Percentiles rank a stretch among this genome's conserved stretches.
Evolutionary conservation across 306 rosid species (phyloP).

Genomic region (Dalbergia cochinchinensis): DNA sequence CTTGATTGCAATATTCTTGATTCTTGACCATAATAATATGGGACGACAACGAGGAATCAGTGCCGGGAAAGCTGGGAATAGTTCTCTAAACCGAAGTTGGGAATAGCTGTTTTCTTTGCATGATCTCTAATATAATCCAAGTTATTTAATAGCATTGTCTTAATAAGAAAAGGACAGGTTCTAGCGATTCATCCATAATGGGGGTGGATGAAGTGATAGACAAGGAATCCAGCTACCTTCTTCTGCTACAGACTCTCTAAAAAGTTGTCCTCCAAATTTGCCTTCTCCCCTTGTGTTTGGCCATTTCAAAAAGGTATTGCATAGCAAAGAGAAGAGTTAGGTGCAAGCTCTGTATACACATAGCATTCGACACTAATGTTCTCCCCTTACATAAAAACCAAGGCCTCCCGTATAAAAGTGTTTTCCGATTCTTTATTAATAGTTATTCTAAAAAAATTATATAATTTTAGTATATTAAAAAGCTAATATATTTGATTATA

Average conservation of each 20-base stretch:
- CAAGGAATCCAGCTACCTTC: slow-evolving; percentile 49
- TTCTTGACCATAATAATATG: slow-evolving; percentile 41
- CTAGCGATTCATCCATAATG: slow-evolving; percentile 23
- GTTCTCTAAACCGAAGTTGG: slow-evolving; percentile 39
- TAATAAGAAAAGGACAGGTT: slow-evolving; percentile 50
- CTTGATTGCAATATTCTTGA: slow-evolving; percentile 57
- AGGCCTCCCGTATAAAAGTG: background rate
- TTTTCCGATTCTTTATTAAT: no score
- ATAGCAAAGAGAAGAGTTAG: slow-evolving; percentile 26
- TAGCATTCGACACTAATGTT: background rate
- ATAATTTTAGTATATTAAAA: no score
- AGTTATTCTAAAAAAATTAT: no score
- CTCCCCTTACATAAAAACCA: background rate
- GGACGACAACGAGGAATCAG: slow-evolving; percentile 68
- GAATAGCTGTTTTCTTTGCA: slow-evolving; percentile 49
- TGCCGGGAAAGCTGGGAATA: slow-evolving; percentile 74
- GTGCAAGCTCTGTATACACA: slow-evolving; percentile 20
- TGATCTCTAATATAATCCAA: slow-evolving; percentile 38
- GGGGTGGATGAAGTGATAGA: slow-evolving; percentile 13
- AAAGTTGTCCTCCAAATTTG: slow-evolving; percentile 10
- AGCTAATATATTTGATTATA: no score
- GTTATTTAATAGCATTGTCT: slow-evolving; percentile 18
- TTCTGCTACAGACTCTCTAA: background rate
- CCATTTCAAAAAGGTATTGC: slow-evolving; percentile 28
- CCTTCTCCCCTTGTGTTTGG: slow-evolving; percentile 1